Conservation (phyloP, 129 eudicot genomes). For the Helianthus tuberosus region DNA sequence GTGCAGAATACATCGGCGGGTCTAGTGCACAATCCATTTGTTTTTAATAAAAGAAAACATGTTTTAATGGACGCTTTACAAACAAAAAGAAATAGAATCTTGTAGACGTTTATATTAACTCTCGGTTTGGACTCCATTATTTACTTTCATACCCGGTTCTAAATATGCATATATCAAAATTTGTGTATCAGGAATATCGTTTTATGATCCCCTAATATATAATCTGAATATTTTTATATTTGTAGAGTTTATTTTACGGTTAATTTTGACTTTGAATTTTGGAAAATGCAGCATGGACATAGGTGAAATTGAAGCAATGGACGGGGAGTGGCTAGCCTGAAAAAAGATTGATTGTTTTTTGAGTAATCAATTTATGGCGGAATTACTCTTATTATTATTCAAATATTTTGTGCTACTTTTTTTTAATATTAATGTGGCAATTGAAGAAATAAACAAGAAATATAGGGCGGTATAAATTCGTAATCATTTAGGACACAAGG, state of each 20-base stretch:
- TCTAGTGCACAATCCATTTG: no score
- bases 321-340: conserved; percentile 78
- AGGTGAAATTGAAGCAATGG: conserved; percentile 73
- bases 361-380: conserved; percentile 41
- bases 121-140: no score
- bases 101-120: no score
- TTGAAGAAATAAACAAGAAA: neutral
- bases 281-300: conserved; percentile 67
- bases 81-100: no score
- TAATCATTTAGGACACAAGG: neutral
- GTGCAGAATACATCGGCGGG: no score
- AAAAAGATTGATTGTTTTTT: conserved; percentile 44
- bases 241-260: neutral
- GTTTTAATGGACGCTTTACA: no score
- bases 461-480: neutral
- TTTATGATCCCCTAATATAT: neutral
- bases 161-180: no score
- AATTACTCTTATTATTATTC: neutral
- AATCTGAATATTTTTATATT: neutral
- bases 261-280: conserved; percentile 9
- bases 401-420: conserved; percentile 14
- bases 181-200: neutral
- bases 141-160: no score
- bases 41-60: no score
- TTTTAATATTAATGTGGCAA: neutral